Base-by-base conservation (phyloP, 83 land plant species). In the Diphasiastrum complanatum region DNA sequence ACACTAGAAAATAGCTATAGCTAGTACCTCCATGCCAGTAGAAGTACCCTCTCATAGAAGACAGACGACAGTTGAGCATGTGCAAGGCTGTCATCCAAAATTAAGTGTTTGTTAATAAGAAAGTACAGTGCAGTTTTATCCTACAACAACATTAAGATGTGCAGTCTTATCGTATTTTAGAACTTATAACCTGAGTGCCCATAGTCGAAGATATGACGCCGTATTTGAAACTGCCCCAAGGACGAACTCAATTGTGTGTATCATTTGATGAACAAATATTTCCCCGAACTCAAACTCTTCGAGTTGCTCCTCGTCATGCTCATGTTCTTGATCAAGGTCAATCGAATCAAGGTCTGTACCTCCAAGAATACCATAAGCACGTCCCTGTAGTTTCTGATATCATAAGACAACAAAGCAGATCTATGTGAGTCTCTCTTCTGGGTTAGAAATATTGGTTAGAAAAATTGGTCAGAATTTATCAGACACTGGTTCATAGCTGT, bases 171-270 rank as follows among this genome's bases (percentile, higher is more conserved):
- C 2, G 24, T 28, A 12, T 4, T 5, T 26, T 1, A 2, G 26
- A 38, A 18, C 4, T 26, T 47, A 29, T 45, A 79, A 90, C 97
- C 99, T 89, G 47, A 89, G 82, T 24, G 99, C 99, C 97, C 99
- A 95, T 12, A 95, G 63, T 0, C 99, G 92, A 64, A 95, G 92
- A 77, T 95, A 95, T 0, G 99, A 95, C 50, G 99, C 99, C 23
- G 99, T 90, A 61, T 95, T 95, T 27, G 99, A 89, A 29, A 95
- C 99, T 31, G 97, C 87, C 26, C 93, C 97, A 66, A 95, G 81
- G 24, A 95, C 97, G 78, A 95, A 95, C 58, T 95, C 97, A n/a
- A 95, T 95, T 23, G 99, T 95, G 64, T 95, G 99, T 29, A 95
- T 95, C 63, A 90, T 79, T 61, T 95, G 97, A 54, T 95, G 99